phyloP scores from a whole-genome alignment of 495 filamentous ascomycete genomes.

The Daldinia bambusicola region DNA sequence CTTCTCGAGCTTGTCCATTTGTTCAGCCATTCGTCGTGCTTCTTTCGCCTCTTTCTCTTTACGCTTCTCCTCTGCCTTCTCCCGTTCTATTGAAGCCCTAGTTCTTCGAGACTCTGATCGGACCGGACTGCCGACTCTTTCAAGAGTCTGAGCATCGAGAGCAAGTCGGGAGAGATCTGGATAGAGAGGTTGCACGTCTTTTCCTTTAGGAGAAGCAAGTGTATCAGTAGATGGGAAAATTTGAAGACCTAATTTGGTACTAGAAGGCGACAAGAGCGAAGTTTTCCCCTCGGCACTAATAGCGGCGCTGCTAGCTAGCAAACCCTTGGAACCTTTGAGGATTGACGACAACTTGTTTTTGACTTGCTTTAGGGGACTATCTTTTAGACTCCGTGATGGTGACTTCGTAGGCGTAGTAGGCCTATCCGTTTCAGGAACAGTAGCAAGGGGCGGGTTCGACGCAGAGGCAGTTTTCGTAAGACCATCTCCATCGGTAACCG shows the following conservation, averaged over 20 bases:
- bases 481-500: conserved; percentile 53
- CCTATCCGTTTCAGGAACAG: conserved; percentile 53
- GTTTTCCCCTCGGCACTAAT: conserved; percentile 80
- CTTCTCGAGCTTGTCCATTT: conserved; percentile 68
- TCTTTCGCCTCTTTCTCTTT: conserved; percentile 69
- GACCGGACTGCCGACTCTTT: conserved; percentile 51
- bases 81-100: conserved; percentile 78
- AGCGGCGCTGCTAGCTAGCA: conserved; percentile 82
- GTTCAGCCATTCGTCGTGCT: conserved; percentile 54
- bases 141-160: conserved; percentile 42
- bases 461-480: conserved; percentile 71
- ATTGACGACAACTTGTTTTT: conserved; percentile 90
- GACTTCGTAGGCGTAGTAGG: conserved; percentile 77
- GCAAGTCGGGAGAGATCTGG: conserved; percentile 56
- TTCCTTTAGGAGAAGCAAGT: conserved; percentile 47
- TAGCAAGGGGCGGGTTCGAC: conserved; percentile 65
- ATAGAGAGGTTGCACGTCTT: conserved; percentile 53
- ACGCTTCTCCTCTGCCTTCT: conserved; percentile 70
- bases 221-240: conserved; percentile 52
- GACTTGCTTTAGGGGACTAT: conserved; percentile 85
- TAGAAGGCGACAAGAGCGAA: conserved; percentile 58
- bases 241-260: conserved; percentile 50
- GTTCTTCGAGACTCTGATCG: conserved; percentile 67
- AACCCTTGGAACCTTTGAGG: conserved; percentile 82
- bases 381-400: conserved; percentile 71